phyloP scores from a whole-genome alignment of 495 filamentous ascomycete genomes.

The Melanomma pulvis-pyrius region DNA sequence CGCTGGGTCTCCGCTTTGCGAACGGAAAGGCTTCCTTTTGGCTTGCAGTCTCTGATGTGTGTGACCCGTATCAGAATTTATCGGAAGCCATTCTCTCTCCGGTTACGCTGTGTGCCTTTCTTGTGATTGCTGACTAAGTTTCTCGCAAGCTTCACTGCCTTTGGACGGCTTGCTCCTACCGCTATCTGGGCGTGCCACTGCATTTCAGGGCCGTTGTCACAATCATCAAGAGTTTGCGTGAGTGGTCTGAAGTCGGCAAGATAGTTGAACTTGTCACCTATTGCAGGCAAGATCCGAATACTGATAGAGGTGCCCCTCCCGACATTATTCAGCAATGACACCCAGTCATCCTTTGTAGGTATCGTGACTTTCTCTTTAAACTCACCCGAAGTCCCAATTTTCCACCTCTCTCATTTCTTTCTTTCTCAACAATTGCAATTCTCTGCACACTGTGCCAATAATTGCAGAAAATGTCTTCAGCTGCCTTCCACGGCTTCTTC shows the following conservation, averaged over 20 bases:
- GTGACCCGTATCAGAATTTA: neutral
- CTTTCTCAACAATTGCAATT: neutral
- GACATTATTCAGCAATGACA: constrained; percentile 23
- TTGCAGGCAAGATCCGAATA: neutral
- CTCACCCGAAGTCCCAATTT: neutral
- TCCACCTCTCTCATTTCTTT: constrained; percentile 7
- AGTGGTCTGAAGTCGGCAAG: constrained; percentile 10
- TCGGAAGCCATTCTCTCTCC: constrained; percentile 2
- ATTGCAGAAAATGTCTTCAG: constrained; percentile 17
- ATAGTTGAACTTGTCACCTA: neutral
- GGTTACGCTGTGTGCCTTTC: neutral
- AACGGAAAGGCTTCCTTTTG: neutral
- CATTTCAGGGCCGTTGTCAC: neutral
- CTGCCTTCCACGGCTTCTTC: constrained; percentile 28
- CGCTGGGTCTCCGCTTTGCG: neutral
- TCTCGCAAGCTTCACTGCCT: neutral
- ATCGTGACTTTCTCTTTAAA: neutral
- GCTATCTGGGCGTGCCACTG: neutral
- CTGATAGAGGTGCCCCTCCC: neutral
- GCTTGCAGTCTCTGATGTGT: neutral
- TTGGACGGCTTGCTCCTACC: neutral
- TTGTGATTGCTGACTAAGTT: neutral
- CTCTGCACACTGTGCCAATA: neutral
- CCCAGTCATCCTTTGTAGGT: neutral
- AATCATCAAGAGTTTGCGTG: neutral